phyloP scores from a whole-genome alignment of 257 asterid genomes.

The Oldenlandia corymbosa region DNA sequence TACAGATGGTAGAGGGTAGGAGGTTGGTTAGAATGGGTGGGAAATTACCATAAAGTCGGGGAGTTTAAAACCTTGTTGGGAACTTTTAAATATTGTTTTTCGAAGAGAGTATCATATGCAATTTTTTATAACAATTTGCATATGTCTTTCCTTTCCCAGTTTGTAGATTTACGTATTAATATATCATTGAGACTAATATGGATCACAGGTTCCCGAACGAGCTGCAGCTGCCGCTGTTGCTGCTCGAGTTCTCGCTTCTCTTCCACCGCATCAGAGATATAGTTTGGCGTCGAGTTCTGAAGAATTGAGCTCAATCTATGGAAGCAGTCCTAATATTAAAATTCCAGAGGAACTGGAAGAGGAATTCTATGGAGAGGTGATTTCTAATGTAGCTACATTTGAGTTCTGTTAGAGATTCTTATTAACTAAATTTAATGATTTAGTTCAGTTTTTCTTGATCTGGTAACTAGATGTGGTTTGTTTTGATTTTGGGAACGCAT shows the following conservation, averaged over 20 bases:
- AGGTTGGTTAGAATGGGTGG: too few species aligned
- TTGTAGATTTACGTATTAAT: neutral
- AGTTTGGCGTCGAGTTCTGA: slow-evolving; percentile 74
- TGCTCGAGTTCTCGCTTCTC: slow-evolving; percentile 90
- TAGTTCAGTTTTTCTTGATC: neutral
- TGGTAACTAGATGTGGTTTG: neutral
- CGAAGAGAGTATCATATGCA: too few species aligned
- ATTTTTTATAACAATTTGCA: too few species aligned
- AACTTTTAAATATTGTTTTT: too few species aligned
- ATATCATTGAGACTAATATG: slow-evolving; percentile 9
- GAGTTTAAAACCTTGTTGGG: too few species aligned
- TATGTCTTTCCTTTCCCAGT: neutral
- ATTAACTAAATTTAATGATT: neutral
- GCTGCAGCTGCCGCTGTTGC: slow-evolving; percentile 98
- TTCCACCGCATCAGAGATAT: slow-evolving; percentile 90
- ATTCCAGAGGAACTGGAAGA: slow-evolving; percentile 74
- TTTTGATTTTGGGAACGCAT: neutral
- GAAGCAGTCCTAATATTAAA: slow-evolving; percentile 56
- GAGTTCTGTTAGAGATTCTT: neutral
- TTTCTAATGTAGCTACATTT: slow-evolving; percentile 2
- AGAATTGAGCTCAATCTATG: slow-evolving; percentile 77
- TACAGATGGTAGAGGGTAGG: too few species aligned
- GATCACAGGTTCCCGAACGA: slow-evolving; percentile 87
- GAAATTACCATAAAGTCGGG: too few species aligned
- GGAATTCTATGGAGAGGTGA: slow-evolving; percentile 82